Evolutionary conservation across 768 basidiomycete genomes (phyloP), one percentile per base, ranked within the genome.

Genomic region (Pleurotus tuoliensis): DNA sequence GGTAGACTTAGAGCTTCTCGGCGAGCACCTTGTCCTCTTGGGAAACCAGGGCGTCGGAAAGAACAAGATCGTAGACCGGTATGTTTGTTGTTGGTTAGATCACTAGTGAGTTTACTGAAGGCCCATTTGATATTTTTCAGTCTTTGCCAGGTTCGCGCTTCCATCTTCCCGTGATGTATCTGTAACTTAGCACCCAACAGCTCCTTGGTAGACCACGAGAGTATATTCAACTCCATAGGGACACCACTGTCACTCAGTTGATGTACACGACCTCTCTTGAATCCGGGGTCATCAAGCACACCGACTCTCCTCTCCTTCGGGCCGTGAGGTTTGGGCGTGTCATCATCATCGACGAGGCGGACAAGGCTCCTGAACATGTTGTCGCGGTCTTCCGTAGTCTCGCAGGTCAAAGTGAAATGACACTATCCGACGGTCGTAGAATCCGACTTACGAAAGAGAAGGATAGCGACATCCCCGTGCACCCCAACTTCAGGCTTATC

Each of bases 311-410:
- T 25, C 78, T 88, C 24, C 76, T 88, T 7, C 80, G 84, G 20
- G 86, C 84, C 1, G 82, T 86, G 55, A 76, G 70, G 15, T 73
- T 73, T 59, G 85, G 86, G 0, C 81, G 86, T 7, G 73, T 83
- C n/a, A 83, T 88, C 58, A 79, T 88, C 62, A 80, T 87, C 47
- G 85, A 88, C 64, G 85, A 88, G 62, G 86, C 84, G 3, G 86
- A 88, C 68, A 88, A 88, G 67, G 86, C 85, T 6, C 83, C 85
- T 6, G 86, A 88, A 63, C 84, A 88, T 58, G 86, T 88, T 50
- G 84, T 86, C 18, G 84, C 86, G 5, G 79, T 88, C 50, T 86
- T 88, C 78, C 75, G 83, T 25, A 86, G 84, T 65, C 76, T 88
- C 22, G 85, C 84, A 3, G 82, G 84, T 2, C 83, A 86, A 56